phyloP scores from a whole-genome alignment of 2,329 filamentous ascomycete genomes.

The Calonectria naviculata region DNA sequence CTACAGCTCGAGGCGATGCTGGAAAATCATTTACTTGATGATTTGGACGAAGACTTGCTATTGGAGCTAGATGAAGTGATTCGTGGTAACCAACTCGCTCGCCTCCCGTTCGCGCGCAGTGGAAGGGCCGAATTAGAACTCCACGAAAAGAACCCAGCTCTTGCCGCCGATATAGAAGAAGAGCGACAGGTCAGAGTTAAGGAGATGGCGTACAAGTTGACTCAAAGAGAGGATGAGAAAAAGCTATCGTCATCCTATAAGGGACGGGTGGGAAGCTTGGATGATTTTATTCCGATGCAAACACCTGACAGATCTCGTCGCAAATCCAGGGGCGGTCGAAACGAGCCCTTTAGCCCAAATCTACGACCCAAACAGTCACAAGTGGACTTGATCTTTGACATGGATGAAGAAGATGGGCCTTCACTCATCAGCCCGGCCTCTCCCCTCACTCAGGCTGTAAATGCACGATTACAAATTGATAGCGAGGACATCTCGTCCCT shows the following conservation, averaged over 20 bases:
- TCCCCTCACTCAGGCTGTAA: constrained; percentile 29
- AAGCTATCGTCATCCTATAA: constrained; percentile 71
- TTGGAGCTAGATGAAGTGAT: constrained; percentile 84
- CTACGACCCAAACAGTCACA: constrained; percentile 76
- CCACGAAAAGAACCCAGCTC: constrained; percentile 71
- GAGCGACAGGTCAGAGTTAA: constrained; percentile 77
- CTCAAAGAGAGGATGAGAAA: constrained; percentile 73
- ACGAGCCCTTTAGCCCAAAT: constrained; percentile 72
- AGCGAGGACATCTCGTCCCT: constrained; percentile 43
- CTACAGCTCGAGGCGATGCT: constrained; percentile 92
- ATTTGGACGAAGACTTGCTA: constrained; percentile 86
- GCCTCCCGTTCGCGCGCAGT: constrained; percentile 81
- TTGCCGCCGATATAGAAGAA: constrained; percentile 74
- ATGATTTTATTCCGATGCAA: constrained; percentile 63
- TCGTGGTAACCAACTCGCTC: constrained; percentile 82
- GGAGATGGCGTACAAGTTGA: constrained; percentile 77
- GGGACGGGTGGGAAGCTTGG: constrained; percentile 70
- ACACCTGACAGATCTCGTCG: constrained; percentile 58
- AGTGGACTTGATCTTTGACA: constrained; percentile 89
- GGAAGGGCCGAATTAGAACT: constrained; percentile 76
- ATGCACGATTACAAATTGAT: constrained; percentile 37
- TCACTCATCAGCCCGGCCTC: constrained; percentile 43
- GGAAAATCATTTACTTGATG: constrained; percentile 87
- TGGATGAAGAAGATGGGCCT: constrained; percentile 80
- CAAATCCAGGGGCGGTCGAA: constrained; percentile 58